Percentiles rank a stretch among this genome's conserved stretches.
These are phyloP conservation scores for Benincasa hispida DNA, from an alignment of 306 rosid genomes.

Conservation along the genomic window DNA sequence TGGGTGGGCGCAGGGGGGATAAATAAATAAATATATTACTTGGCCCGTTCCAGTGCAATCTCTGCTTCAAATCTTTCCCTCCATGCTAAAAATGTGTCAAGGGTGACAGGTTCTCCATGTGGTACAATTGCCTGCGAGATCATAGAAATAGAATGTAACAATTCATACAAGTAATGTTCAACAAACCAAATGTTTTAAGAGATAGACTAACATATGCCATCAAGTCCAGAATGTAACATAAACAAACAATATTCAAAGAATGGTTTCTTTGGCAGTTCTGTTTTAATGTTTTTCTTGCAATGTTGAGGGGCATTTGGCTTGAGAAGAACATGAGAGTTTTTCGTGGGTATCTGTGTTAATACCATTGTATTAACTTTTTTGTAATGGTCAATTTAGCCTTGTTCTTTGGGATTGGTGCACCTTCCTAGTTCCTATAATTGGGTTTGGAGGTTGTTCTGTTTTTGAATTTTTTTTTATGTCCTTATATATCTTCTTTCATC, in stretches of 20 bases:
- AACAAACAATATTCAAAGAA: background rate
- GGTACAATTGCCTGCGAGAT: constrained; percentile 56
- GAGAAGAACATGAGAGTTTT: too few species aligned
- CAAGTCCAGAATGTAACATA: background rate
- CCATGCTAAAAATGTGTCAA: constrained; percentile 91
- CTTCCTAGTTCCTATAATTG: too few species aligned
- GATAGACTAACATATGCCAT: background rate
- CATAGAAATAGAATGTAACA: background rate
- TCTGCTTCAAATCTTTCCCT: constrained; percentile 99
- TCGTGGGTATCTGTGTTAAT: too few species aligned
- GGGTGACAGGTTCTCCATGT: constrained; percentile 91
- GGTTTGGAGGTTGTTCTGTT: too few species aligned
- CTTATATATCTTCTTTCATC: too few species aligned
- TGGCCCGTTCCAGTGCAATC: constrained; percentile 95
- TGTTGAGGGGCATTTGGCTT: too few species aligned
- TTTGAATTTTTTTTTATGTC: too few species aligned
- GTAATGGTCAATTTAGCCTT: too few species aligned
- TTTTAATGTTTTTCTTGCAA: too few species aligned
- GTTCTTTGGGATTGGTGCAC: too few species aligned
- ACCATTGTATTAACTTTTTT: too few species aligned
- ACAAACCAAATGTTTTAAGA: background rate
- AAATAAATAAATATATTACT: constrained; percentile 36
- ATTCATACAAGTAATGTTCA: background rate
- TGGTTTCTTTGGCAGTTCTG: too few species aligned
- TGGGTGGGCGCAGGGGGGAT: background rate